phyloP scores from a whole-genome alignment of 768 basidiomycete genomes.

The Trametopsis cervina region DNA sequence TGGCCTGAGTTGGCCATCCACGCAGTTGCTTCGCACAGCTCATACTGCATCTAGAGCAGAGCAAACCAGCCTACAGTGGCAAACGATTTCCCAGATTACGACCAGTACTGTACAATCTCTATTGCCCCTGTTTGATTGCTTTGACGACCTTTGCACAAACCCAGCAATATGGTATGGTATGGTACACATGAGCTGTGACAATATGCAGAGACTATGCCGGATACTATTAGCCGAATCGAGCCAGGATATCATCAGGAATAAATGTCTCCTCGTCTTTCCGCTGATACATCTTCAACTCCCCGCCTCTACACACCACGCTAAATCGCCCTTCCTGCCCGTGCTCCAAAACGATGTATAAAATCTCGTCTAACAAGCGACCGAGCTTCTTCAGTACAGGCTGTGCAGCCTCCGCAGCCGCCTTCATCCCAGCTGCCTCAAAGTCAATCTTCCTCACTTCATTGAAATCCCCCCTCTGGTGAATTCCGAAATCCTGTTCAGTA shows the following conservation, averaged over 20 bases:
- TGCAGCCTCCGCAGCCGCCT: constrained; percentile 18
- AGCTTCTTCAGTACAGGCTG: constrained; percentile 28
- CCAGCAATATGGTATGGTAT: too few relatives aligned
- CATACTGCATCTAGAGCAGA: too few relatives aligned
- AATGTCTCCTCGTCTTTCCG: constrained; percentile 36
- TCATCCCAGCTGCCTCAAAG: constrained; percentile 16
- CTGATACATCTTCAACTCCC: constrained; percentile 41
- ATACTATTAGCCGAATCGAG: constrained; percentile 14
- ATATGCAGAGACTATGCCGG: too few relatives aligned
- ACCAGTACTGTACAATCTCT: too few relatives aligned
- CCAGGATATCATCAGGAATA: constrained; percentile 36
- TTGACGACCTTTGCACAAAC: too few relatives aligned
- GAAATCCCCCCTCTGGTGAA: constrained; percentile 52
- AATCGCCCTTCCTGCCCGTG: constrained; percentile 47
- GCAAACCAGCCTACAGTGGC: too few relatives aligned
- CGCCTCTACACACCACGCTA: constrained; percentile 43
- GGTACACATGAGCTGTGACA: too few relatives aligned
- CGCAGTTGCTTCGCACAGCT: too few relatives aligned
- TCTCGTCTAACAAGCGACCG: constrained; percentile 22
- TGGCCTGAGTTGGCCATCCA: too few relatives aligned
- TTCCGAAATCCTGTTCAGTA: too few relatives aligned
- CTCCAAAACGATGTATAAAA: constrained; percentile 42
- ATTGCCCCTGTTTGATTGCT: too few relatives aligned
- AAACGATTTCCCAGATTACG: too few relatives aligned
- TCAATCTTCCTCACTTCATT: constrained; percentile 37